Base-by-base conservation (phyloP, 1,284 basidiomycete genomes). In the Malassezia sympodialis region DNA sequence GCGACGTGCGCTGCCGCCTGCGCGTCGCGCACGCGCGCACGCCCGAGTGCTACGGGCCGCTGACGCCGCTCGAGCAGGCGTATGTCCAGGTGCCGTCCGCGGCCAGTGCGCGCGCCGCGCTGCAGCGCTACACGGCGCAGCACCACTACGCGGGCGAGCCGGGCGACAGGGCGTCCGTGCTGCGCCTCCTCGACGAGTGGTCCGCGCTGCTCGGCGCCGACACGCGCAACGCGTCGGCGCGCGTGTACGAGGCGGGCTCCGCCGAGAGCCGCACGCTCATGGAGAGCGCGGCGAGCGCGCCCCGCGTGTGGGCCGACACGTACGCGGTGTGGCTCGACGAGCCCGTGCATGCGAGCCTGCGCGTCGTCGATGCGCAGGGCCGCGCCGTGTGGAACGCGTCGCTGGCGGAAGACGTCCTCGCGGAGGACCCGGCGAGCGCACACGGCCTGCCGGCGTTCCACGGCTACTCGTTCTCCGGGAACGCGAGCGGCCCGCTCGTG, bases 401-500 rank as follows among this genome's bases (percentile, higher is more conserved):
- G 49, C 72, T 80, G 5, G 58, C 69, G 34, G 71, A 73, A 19
- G 68, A 72, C 31, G 59, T 64, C 72, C 68, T 79, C 15, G 66
- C 75, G 1, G 76, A 77, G 15, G 79, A 81, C 60, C 75, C 78
- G 0, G 76, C 76, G 49, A 67, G 75, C 17, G 62, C 69, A 4
- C 69, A 77, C 3, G 77, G 78, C 57, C 75, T 79, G 0, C 77
- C 76, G 26, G 54, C 67, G 17, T 78, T 77, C 64, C 77, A 78
- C 58, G 77, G 76, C n/a, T 76, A 75, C 52, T 69, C 68, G 1
- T 74, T 66, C 41, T 67, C 66, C 2, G 77, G 77, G 8, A 60
- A 58, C 21, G 77, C 69, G 5, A 52, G 34, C 2, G 89, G 86
- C 1, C 79, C 81, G 67, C 78, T 90, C 21, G 79, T 94, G 12